Evolutionary conservation across 441 rosid species (phyloP), one percentile per base, ranked within the genome.

Genomic region (Populus hybrid): DNA sequence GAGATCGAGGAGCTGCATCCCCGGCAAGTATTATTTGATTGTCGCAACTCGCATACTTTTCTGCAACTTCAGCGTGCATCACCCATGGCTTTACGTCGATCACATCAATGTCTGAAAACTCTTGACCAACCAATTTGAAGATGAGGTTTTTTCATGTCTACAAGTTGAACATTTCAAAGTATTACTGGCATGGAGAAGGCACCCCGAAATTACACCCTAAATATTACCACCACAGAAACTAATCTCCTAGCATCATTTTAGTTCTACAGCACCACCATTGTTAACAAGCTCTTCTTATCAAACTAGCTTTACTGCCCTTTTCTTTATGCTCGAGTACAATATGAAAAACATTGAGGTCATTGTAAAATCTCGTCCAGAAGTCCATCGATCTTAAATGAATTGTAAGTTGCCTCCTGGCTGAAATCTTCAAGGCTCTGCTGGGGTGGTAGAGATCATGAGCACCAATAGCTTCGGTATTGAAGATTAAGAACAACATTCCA

Each of bases 61-160:
- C 95, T 46, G 95, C 97, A 73, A 94, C 98, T 91, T 96, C 98
- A 83, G 99, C 98, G 88, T 94, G 92, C 99, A 96, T 96, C 83
- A 89, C 87, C 99, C 99, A 96, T 74, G 98, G 98, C 90, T 94
- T 96, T 81, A 93, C 79, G 76, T 89, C 99, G 69, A 92, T 84
- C 79, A 96, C 94, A 79, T 88, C 69, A 79, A 93, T 71, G 83
- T 93, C 98, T 81, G 87, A 81, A 83, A 96, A 94, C 90, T 90
- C 96, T 85, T 73, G 88, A 81, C 98, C 98, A 76, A 89, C 94
- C 91, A 96, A 83, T 79, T 88, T 87, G 89, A 86, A 85, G 80
- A 94, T 92, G 81, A 94, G 79, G 86, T 87, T 83, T 90, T 86
- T 86, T 87, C 98, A 96, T 86, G 88, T 90, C 99, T 96, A 86